These are phyloP conservation scores for Lecanicillium sp. DNA, from an alignment of 2,329 filamentous ascomycete genomes.

Conservation along the genomic window DNA sequence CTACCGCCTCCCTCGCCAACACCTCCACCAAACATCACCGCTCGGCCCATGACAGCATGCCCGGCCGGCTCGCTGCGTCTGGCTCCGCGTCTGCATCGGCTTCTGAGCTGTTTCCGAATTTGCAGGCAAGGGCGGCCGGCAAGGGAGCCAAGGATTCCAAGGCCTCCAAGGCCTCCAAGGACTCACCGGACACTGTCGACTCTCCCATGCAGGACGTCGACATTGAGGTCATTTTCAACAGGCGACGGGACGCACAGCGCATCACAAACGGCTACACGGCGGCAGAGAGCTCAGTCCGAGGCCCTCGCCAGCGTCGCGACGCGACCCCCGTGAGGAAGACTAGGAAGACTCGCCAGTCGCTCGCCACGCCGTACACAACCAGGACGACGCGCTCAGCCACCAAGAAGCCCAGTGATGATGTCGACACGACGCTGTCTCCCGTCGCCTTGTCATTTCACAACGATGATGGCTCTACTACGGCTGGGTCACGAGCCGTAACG, in stretches of 20 bases:
- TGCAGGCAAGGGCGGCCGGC: constrained; percentile 13
- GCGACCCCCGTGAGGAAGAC: constrained; percentile 24
- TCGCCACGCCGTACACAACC: constrained; percentile 24
- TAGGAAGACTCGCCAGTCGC: constrained; percentile 28
- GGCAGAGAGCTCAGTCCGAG: constrained; percentile 31
- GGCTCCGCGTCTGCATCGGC: too few relatives aligned
- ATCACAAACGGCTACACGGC: constrained; percentile 28
- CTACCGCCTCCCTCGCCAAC: constrained; percentile 15
- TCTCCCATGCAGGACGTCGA: constrained; percentile 20
- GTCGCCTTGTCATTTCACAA: constrained; percentile 39
- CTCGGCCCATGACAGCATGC: constrained; percentile 27
- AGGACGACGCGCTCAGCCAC: constrained; percentile 41
- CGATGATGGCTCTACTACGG: constrained; percentile 37
- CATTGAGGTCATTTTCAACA: constrained; percentile 23
- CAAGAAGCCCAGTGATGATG: constrained; percentile 49
- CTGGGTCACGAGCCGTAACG: constrained; percentile 53
- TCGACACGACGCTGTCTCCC: constrained; percentile 46
- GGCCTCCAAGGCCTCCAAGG: constrained; percentile 17
- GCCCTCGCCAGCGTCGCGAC: constrained; percentile 17
- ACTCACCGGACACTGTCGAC: constrained; percentile 15
- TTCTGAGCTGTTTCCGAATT: constrained; percentile 24
- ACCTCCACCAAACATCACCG: constrained; percentile 6
- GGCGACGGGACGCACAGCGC: constrained; percentile 29
- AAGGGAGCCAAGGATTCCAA: not conserved
- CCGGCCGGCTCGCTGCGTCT: constrained; percentile 28